These are phyloP conservation scores for Plectranthus barbatus DNA, from an alignment of 257 asterid genomes.

Conservation along the genomic window DNA sequence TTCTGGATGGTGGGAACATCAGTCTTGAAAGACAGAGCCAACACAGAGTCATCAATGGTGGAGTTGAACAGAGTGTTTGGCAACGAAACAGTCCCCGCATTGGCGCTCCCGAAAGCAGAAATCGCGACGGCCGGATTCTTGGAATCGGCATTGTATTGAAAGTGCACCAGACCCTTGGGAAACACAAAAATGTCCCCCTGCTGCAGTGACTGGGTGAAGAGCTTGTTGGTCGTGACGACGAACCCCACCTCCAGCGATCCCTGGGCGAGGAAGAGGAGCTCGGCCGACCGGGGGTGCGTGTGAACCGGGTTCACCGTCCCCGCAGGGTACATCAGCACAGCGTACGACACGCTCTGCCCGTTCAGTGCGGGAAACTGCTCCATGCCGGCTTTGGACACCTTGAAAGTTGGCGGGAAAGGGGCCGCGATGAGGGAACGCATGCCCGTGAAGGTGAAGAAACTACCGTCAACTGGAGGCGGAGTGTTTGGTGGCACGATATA, in stretches of 20 bases:
- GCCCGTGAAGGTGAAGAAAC: slow-evolving; percentile 49
- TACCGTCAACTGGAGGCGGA: slow-evolving; percentile 12
- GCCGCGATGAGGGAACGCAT: slow-evolving; percentile 23
- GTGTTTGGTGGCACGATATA: slow-evolving; percentile 23
- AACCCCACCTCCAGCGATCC: slow-evolving; percentile 49
- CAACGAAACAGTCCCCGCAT: slow-evolving; percentile 40
- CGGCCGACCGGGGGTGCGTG: slow-evolving; percentile 53
- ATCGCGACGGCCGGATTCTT: slow-evolving; percentile 30
- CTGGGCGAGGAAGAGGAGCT: slow-evolving; percentile 42
- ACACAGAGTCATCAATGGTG: slow-evolving; percentile 28
- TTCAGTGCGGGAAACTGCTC: slow-evolving; percentile 42
- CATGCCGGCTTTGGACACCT: slow-evolving; percentile 31
- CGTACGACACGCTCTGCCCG: slow-evolving; percentile 46
- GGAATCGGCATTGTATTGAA: slow-evolving; percentile 40
- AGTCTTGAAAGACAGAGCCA: slow-evolving; percentile 47
- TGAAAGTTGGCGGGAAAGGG: slow-evolving; percentile 33
- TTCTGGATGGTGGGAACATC: slow-evolving; percentile 43
- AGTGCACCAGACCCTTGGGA: slow-evolving; percentile 46
- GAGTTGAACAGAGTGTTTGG: slow-evolving; percentile 33
- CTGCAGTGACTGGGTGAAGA: slow-evolving; percentile 35
- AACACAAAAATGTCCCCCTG: slow-evolving; percentile 38
- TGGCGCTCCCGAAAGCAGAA: slow-evolving; percentile 52
- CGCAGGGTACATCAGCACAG: slow-evolving; percentile 36
- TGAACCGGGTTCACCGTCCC: slow-evolving; percentile 50
- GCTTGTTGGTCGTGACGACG: slow-evolving; percentile 38